Conservation (phyloP, 2,329 filamentous ascomycete species). For the Stemphylium beticola region DNA sequence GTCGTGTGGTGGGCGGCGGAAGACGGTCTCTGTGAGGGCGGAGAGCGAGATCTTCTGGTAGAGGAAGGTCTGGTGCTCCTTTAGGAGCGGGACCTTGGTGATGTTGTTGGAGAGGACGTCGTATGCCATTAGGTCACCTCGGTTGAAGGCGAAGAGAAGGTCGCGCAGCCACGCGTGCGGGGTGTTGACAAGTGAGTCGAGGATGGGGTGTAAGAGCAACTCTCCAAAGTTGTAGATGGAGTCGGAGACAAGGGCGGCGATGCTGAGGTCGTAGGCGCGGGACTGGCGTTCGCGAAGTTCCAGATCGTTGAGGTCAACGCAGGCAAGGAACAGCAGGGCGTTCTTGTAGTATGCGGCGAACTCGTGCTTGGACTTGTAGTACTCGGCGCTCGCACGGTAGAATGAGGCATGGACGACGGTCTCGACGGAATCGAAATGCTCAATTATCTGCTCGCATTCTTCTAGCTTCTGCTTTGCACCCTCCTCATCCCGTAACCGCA, state of each 20-base stretch:
- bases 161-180: constrained; percentile 88
- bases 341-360: constrained; percentile 98
- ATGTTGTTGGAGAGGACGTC: constrained; percentile 83
- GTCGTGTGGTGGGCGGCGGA: constrained; percentile 93
- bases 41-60: constrained; percentile 99
- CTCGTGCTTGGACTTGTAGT: constrained; percentile 90
- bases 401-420: constrained; percentile 94
- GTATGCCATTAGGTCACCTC: constrained; percentile 87
- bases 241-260: constrained; percentile 90
- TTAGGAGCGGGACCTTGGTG: constrained; percentile 77
- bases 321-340: constrained; percentile 95
- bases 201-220: constrained; percentile 94
- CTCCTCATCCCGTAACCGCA: constrained; percentile 79
- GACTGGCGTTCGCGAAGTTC: constrained; percentile 75
- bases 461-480: constrained; percentile 86
- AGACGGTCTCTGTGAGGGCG: constrained; percentile 92
- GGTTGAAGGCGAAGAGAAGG: constrained; percentile 97
- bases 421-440: constrained; percentile 93
- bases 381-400: constrained; percentile 93
- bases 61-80: constrained; percentile 80
- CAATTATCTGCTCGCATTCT: constrained; percentile 83
- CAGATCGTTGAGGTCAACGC: constrained; percentile 82
- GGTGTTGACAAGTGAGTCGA: constrained; percentile 79
- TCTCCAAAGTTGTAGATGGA: constrained; percentile 99
- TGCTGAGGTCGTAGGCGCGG: constrained; percentile 89